Base-by-base conservation (phyloP, 148 eudicot species). In the Dianthus caryophyllus region DNA sequence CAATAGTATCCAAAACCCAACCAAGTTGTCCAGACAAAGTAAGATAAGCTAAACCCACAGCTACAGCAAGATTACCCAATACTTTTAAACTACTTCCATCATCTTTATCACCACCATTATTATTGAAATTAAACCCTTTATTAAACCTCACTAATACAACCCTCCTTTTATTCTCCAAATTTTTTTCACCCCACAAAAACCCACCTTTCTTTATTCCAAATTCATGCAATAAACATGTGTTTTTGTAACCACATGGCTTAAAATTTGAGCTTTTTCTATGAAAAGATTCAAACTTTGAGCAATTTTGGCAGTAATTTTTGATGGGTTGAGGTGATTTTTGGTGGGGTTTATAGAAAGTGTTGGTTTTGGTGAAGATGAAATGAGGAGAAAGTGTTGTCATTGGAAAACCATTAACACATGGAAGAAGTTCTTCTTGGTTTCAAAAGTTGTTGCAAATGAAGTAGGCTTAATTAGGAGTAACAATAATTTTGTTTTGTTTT, bases 11-110 rank as follows among this genome's bases (percentile, higher is more conserved):
- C 64, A 93, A 73, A 70, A 93, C 65, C 98, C 98, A 93, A 66
- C 96, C 96, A 84, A 93, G 87, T 72, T 89, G 91, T 22, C 89
- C 96, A 75, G 80, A 89, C 68, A 89, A n/a, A 68, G 95, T 26
- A 43, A 93, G 95, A 77, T 89, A 93, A 78, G 91, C 79, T 76
- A 93, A 82, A 9, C 88, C 87, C 74, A 81, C 72, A 72, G 95
- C 96, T 77, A 93, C 74, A 71, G 74, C 91, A 80, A 93, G 79
- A 73, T 93, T 89, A 65, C 79, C 87, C 87, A 93, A 75, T 48
- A 80, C 72, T 76, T 87, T 87, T 29, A 79, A 74, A 64, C 59
- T 82, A 1, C n/a, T 71, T 31, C 85, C 71, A 56, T 75, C 77
- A 71, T 73, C 81, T 72, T 69, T 67, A 50, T 87, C 75, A 8